phyloP scores from a whole-genome alignment of 768 basidiomycete species.

The Leucocoprinus birnbaumii region DNA sequence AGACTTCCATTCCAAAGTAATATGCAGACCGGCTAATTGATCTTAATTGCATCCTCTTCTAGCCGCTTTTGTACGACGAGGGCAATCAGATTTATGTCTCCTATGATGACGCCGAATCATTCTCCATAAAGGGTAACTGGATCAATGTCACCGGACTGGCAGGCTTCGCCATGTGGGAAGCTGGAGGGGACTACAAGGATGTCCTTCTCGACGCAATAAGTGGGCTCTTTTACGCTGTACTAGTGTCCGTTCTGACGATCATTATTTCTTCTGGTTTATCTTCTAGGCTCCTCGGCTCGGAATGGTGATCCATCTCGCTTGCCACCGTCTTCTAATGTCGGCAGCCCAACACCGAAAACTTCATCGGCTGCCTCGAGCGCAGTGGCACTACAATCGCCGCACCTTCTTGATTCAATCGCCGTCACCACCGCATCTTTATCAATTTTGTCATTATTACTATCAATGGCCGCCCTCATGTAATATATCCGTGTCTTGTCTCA shows the following conservation, averaged over 20 bases:
- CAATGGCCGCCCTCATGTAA: neutral
- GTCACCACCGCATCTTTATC: conserved; percentile 2
- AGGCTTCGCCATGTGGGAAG: conserved; percentile 75
- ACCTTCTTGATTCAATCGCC: conserved; percentile 5
- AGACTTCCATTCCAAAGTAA: conserved; percentile 4
- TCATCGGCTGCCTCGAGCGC: neutral
- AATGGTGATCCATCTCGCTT: conserved; percentile 6
- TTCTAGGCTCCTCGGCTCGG: conserved; percentile 7
- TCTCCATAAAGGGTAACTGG: conserved; percentile 57
- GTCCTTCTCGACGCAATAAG: conserved; percentile 60
- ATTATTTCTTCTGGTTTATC: neutral
- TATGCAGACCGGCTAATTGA: conserved; percentile 2
- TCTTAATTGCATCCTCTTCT: conserved; percentile 6
- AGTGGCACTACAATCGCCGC: neutral
- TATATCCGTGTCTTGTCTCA: neutral
- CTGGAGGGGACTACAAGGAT: conserved; percentile 62
- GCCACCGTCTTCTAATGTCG: neutral
- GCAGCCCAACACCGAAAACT: neutral
- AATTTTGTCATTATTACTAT: neutral
- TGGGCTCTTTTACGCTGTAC: conserved; percentile 18
- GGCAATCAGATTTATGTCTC: conserved; percentile 54
- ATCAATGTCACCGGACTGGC: conserved; percentile 50
- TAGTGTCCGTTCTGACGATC: neutral
- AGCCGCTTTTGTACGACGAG: conserved; percentile 71
- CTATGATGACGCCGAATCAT: conserved; percentile 63